phyloP scores from a whole-genome alignment of 805 yeast genomes.

The Saccharomycopsis fermentans region DNA sequence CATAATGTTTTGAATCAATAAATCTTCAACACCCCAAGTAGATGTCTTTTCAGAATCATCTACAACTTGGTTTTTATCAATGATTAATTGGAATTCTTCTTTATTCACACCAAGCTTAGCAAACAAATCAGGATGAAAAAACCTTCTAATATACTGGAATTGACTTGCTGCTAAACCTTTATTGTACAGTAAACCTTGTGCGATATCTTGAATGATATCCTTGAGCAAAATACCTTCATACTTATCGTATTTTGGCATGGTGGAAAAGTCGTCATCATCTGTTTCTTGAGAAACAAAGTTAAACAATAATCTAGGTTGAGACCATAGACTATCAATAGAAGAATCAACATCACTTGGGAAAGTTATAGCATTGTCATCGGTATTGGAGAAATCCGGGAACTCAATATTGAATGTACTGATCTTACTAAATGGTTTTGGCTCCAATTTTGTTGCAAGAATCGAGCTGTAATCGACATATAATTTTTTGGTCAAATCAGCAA shows the following conservation, averaged over 20 bases:
- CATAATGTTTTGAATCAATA: slow-evolving; percentile 73
- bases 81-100: slow-evolving; percentile 47
- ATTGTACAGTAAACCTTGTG: slow-evolving; percentile 79
- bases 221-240: slow-evolving; percentile 55
- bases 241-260: slow-evolving; percentile 47
- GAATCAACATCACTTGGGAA: background rate
- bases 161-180: slow-evolving; percentile 81
- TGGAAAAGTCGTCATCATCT: slow-evolving; percentile 35
- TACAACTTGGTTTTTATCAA: slow-evolving; percentile 28
- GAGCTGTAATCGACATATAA: background rate
- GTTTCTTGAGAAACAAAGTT: slow-evolving; percentile 46
- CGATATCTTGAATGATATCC: slow-evolving; percentile 65
- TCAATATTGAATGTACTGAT: background rate
- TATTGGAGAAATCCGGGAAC: background rate
- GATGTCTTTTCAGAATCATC: slow-evolving; percentile 29
- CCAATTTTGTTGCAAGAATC: background rate
- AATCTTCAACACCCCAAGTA: slow-evolving; percentile 87
- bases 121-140: slow-evolving; percentile 56
- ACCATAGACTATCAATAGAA: slow-evolving; percentile 56
- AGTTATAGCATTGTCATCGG: background rate
- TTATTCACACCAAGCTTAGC: slow-evolving; percentile 68
- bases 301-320: slow-evolving; percentile 47
- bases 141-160: slow-evolving; percentile 60
- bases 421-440: background rate
- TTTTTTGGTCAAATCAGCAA: background rate